Base-by-base conservation (phyloP, 2,329 filamentous ascomycete genomes). In the Aureobasidium sp. region DNA sequence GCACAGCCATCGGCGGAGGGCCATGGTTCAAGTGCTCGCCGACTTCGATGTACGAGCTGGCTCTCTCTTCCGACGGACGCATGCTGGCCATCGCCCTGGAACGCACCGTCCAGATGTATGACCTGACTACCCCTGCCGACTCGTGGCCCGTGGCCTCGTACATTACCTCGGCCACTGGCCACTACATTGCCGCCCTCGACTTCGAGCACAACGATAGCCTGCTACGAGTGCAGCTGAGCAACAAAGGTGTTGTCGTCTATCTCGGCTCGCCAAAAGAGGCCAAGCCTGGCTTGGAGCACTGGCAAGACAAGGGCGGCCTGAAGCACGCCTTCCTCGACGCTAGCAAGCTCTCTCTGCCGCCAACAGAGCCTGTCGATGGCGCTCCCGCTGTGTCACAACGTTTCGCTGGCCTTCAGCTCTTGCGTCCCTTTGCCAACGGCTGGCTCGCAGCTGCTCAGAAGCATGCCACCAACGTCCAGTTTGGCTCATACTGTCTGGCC, bases 31-130 rank as follows among this genome's bases (percentile, higher is more conserved):
- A 68, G 63, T 66, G 68, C 31, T 62, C 68, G 17, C 66, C 69
- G 9, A 70, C 67, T n/a, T 53, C 66, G 31, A 68, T 67, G 58
- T 67, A 67, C 45, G 68, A 73, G 58, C 62, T 73, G 27, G 71
- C 70, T 4, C 49, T 74, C 9, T 72, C 72, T 3, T 67, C 67
- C 1, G 65, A 71, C 48, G 71, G 70, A 6, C 67, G 57, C 22
- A 42, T 74, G 52, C 67, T 74, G 9, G 72, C 72, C 4, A 65
- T 74, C 11, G 71, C 71, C 12, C 68, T 71, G 36, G 71, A 73
- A 62, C 66, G 71, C 22, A 72, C 68, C 3, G 68, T 73, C 17
- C 71, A 74, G 57, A 68, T 74, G 15, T 72, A 72, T 66, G 68
- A 74, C 49, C 60, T 74, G n/a, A 49, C 57, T 7, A 67, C 66